Conservation (phyloP, 352 stramenopile genomes). For the Phytopythium sindhum region DNA sequence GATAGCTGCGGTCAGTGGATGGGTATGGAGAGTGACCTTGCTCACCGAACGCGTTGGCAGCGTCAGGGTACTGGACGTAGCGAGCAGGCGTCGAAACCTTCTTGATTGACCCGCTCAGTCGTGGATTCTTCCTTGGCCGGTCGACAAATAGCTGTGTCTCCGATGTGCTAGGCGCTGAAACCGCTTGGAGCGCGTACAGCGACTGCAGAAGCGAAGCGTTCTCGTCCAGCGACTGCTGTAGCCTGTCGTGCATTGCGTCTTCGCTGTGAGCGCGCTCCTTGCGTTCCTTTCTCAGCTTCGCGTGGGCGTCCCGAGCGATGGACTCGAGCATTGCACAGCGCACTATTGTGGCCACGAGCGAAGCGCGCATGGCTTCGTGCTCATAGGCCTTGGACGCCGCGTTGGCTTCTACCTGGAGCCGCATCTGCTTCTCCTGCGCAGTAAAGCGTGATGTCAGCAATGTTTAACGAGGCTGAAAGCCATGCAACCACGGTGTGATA, state of each 20-base stretch:
- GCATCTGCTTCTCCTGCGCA: slow-evolving; percentile 5
- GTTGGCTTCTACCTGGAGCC: slow-evolving; percentile 21
- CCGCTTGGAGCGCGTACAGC: slow-evolving; percentile 33
- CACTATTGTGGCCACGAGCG: slow-evolving; percentile 31
- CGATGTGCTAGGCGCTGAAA: neutral
- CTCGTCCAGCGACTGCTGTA: slow-evolving; percentile 44
- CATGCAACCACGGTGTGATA: neutral
- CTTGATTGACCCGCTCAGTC: neutral
- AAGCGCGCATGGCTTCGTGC: slow-evolving; percentile 26
- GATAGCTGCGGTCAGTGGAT: neutral
- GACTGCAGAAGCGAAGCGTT: slow-evolving; percentile 42
- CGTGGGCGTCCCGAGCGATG: slow-evolving; percentile 51
- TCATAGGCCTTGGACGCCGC: slow-evolving; percentile 17
- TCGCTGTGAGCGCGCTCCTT: slow-evolving; percentile 43
- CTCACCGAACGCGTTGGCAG: neutral
- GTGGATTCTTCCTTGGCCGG: neutral
- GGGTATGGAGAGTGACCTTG: neutral
- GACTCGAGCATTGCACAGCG: slow-evolving; percentile 56
- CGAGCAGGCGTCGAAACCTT: neutral
- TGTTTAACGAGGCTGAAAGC: neutral
- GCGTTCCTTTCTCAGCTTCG: slow-evolving; percentile 52
- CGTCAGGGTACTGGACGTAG: neutral
- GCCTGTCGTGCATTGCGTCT: slow-evolving; percentile 38
- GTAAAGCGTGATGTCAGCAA: neutral
- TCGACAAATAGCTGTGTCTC: slow-evolving; percentile 9